Percentiles rank a stretch among this genome's conserved stretches.
Evolutionary conservation across 2,329 filamentous ascomycete species (phyloP).

Genomic region (Pseudocercospora musae): DNA sequence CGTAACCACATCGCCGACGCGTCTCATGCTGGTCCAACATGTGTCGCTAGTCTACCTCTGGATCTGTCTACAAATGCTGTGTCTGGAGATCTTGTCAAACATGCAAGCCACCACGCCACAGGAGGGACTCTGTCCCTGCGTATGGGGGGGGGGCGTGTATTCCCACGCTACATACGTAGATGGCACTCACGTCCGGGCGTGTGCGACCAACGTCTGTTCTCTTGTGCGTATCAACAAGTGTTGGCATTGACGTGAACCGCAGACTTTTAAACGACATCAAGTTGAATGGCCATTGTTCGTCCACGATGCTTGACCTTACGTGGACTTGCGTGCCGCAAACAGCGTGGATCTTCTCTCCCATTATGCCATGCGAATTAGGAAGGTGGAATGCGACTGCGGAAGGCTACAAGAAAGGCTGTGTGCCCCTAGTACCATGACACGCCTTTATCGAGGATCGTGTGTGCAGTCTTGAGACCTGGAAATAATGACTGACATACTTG

Average conservation of each 20-base stretch:
- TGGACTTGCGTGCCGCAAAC: background rate
- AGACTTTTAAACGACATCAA: background rate
- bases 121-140: background rate
- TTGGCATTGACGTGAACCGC: background rate
- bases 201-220: background rate
- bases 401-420: background rate
- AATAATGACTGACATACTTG: background rate
- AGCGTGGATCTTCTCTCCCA: background rate
- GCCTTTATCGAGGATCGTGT: background rate
- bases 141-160: background rate
- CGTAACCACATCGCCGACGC: background rate
- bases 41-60: background rate
- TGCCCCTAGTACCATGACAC: background rate
- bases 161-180: background rate
- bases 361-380: background rate
- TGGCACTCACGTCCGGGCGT: background rate
- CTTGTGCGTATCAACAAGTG: no score
- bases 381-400: background rate
- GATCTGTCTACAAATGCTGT: background rate
- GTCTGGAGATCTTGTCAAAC: background rate
- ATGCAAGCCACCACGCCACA: background rate
- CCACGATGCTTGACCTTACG: background rate
- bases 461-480: background rate
- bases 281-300: background rate
- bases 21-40: background rate